Conservation (phyloP, 1,139 yeast species). For the Diutina rugosa region DNA sequence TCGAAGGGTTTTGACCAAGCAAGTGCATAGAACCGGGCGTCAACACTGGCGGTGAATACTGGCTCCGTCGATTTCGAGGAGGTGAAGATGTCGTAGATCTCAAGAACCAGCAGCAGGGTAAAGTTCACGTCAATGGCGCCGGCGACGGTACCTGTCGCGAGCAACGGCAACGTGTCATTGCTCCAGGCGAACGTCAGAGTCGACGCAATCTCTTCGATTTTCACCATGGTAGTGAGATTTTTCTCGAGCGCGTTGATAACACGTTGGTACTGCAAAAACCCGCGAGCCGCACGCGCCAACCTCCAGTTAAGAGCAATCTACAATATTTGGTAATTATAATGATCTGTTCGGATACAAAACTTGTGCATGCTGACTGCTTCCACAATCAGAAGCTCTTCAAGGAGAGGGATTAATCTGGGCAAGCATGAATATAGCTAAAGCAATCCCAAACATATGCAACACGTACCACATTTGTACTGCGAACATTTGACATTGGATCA, state of each 20-base stretch:
- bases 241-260: not conserved
- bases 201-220: slow-evolving; percentile 68
- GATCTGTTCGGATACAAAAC: too few relatives aligned
- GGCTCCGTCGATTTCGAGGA: slow-evolving; percentile 30
- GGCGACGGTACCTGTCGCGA: slow-evolving; percentile 88
- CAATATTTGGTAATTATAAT: too few relatives aligned
- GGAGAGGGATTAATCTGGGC: too few relatives aligned
- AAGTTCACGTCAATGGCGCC: slow-evolving; percentile 90
- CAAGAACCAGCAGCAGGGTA: slow-evolving; percentile 63
- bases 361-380: too few relatives aligned
- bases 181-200: slow-evolving; percentile 97
- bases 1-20: slow-evolving; percentile 73
- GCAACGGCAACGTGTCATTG: slow-evolving; percentile 52
- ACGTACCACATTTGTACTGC: not conserved
- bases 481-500: not conserved
- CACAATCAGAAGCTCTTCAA: too few relatives aligned
- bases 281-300: not conserved
- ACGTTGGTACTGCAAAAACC: not conserved
- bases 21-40: slow-evolving; percentile 58
- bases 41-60: slow-evolving; percentile 38
- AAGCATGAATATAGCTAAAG: too few relatives aligned
- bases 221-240: slow-evolving; percentile 11
- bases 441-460: not conserved
- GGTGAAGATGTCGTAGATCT: slow-evolving; percentile 64
- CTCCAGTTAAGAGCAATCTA: not conserved